A percentile compares a stretch with the other conserved stretches of the same genome.
phyloP scores from a whole-genome alignment of 164 flowering plant genomes.

The Platanus orientalis region DNA sequence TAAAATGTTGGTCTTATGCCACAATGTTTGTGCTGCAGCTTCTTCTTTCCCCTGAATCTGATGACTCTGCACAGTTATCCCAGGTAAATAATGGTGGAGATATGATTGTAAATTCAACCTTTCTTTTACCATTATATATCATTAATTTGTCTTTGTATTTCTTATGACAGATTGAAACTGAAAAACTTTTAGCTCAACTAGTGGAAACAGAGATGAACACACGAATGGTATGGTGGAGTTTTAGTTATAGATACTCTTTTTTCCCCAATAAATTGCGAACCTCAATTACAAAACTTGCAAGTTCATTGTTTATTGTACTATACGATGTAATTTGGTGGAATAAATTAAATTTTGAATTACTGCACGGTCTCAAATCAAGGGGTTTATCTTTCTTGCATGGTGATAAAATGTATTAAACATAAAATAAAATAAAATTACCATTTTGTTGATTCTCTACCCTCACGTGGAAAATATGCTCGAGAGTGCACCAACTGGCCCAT shows the following conservation, averaged over 20 bases:
- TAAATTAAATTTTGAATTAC: no score
- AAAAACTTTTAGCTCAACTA: conserved; percentile 81
- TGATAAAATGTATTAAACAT: no score
- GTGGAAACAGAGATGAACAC: conserved; percentile 80
- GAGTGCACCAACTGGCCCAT: no score
- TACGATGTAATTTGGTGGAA: background rate
- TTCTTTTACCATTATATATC: background rate
- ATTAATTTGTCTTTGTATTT: background rate
- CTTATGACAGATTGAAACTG: conserved; percentile 75
- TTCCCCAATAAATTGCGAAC: no score
- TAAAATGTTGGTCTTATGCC: background rate
- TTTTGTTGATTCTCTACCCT: no score
- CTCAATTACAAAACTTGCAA: no score
- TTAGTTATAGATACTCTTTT: background rate
- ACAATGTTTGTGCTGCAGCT: conserved; percentile 11
- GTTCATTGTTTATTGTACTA: background rate
- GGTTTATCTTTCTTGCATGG: no score
- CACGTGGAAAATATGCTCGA: no score
- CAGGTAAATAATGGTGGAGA: conserved; percentile 14
- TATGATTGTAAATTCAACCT: background rate
- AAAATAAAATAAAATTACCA: no score
- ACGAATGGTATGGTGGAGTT: conserved; percentile 43
- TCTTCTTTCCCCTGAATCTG: conserved; percentile 23
- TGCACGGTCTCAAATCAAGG: no score
- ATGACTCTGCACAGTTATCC: conserved; percentile 23